Percentiles rank a stretch among this genome's conserved stretches.
phyloP scores from a whole-genome alignment of 148 eudicot species.

The Rhododendron griersonianum region DNA sequence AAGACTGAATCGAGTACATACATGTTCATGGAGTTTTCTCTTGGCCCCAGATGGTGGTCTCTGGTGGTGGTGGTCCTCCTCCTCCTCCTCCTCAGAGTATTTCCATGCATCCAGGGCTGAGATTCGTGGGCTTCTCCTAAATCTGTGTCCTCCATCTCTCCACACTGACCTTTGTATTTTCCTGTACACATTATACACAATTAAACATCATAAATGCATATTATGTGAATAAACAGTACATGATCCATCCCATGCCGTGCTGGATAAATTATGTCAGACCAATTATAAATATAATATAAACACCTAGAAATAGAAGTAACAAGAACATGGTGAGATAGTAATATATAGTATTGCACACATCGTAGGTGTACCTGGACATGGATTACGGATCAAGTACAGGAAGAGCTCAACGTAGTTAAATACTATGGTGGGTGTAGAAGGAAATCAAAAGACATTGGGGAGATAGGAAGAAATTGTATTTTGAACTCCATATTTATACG shows the following conservation, averaged over 20 bases:
- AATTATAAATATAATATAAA: background rate
- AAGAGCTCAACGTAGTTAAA: background rate
- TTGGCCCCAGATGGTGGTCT: slow-evolving; percentile 11
- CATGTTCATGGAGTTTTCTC: slow-evolving; percentile 14
- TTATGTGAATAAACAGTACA: background rate
- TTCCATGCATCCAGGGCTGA: slow-evolving; percentile 24
- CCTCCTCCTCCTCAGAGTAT: background rate
- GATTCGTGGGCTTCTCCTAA: slow-evolving; percentile 40
- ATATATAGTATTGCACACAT: background rate
- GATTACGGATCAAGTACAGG: background rate
- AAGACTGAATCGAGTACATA: background rate
- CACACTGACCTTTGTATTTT: slow-evolving; percentile 12
- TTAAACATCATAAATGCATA: background rate
- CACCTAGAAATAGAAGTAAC: background rate
- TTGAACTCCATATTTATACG: background rate
- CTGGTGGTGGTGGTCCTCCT: background rate
- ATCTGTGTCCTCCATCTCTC: slow-evolving; percentile 20
- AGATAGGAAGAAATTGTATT: background rate
- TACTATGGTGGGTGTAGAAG: background rate
- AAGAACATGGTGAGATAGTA: background rate
- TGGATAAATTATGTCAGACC: background rate
- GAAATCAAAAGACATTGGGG: background rate
- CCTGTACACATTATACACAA: slow-evolving; percentile 3
- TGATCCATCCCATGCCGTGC: background rate
- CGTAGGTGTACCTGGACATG: slow-evolving; percentile 9